Evolutionary conservation across 2,329 filamentous ascomycete genomes (phyloP), one percentile per base, ranked within the genome.

Genomic region (Aspergillus ochraceus): DNA sequence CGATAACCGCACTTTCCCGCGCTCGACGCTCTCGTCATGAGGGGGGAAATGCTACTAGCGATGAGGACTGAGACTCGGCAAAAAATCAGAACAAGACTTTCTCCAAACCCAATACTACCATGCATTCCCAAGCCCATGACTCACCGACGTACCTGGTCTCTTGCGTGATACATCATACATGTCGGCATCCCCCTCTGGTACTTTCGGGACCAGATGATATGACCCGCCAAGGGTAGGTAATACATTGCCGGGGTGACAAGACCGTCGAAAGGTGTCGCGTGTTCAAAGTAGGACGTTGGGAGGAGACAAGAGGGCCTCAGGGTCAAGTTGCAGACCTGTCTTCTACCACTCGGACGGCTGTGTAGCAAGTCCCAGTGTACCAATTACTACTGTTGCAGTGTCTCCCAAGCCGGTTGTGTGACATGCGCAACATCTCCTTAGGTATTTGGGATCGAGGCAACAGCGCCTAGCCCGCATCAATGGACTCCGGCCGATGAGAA

Each of bases 381-480:
- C 39, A 30, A 32, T 39, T 47, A 52, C 62, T 65, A 62, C 59
- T 60, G 59, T 70, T 68, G 60, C 60, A 66, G 58, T 66, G 32
- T 54, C 52, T 57, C 57, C 63, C 57, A 57, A 46, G 58, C 42
- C 45, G 60, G 54, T 36, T 39, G 58, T 55, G 51, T 54, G 60
- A 57, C 52, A 59, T 66, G 64, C 65, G 58, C 54, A 54, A 68
- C 68, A 45, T 19, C 46, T 36, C 32, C 14, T n/a, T 39, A 19
- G 26, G 24, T 10, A 49, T 47, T 47, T 29, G 49, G 19, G 47
- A 12, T 55, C 22, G 46, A 49, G 47, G 54, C 45, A 36, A 55
- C 46, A 10, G 20, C 54, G 29, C 14, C 14, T 49, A 39, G 26
- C 11, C 22, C 22, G 46, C 12, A 45, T 30, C 14, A 45, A 55